Conservation (phyloP, 495 filamentous ascomycete species). For the Immersiella caudata region DNA sequence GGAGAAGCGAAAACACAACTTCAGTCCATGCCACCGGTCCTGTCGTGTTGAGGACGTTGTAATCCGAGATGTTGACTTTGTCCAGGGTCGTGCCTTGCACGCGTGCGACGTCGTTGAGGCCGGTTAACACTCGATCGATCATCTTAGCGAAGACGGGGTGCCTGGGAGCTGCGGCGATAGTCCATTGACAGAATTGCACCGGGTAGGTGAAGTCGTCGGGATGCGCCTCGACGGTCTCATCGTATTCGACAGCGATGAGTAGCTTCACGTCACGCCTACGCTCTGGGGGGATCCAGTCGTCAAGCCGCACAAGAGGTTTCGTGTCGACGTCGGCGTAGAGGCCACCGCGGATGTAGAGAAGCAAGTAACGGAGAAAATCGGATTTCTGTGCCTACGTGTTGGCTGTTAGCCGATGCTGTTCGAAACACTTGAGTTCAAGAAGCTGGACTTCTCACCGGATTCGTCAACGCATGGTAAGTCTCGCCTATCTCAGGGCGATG, state of each 20-base stretch:
- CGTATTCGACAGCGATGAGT: constrained; percentile 14
- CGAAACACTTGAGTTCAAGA: too few relatives aligned
- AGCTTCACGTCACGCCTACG: not conserved
- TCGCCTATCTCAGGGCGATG: constrained; percentile 1
- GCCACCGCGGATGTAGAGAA: constrained; percentile 11
- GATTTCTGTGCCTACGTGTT: not conserved
- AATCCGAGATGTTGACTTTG: not conserved
- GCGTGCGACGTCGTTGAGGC: constrained; percentile 10
- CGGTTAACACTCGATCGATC: not conserved
- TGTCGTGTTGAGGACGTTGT: constrained; percentile 3
- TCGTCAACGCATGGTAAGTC: constrained; percentile 10
- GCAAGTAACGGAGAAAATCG: constrained; percentile 18
- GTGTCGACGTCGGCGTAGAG: constrained; percentile 18
- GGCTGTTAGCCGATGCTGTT: too few relatives aligned
- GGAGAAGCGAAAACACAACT: constrained; percentile 3
- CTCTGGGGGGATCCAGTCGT: constrained; percentile 11
- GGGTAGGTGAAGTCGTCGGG: constrained; percentile 6
- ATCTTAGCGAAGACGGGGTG: constrained; percentile 11
- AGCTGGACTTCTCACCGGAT: not conserved
- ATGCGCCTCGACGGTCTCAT: constrained; percentile 8
- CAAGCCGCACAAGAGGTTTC: not conserved
- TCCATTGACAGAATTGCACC: constrained; percentile 22
- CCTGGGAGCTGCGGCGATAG: constrained; percentile 15
- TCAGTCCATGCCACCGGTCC: constrained; percentile 20
- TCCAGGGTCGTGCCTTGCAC: not conserved